Conservation (phyloP, 2,329 filamentous ascomycete genomes). For the Zasmidium cellare region DNA sequence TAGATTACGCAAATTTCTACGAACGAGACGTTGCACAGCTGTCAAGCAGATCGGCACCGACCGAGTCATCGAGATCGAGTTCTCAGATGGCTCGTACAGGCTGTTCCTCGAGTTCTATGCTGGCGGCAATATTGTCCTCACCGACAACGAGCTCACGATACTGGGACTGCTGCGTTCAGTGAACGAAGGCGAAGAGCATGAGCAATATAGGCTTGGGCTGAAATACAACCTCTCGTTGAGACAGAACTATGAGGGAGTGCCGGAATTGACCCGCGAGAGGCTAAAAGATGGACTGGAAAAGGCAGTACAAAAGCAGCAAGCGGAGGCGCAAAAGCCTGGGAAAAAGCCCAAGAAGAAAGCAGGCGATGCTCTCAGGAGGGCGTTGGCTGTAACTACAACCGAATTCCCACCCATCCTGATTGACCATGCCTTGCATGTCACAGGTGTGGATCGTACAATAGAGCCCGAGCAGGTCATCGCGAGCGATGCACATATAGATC, state of each 20-base stretch:
- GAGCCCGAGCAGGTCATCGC: constrained; percentile 70
- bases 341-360: constrained; percentile 74
- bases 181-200: constrained; percentile 76
- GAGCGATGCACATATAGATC: constrained; percentile 63
- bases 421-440: constrained; percentile 76
- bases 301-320: constrained; percentile 60
- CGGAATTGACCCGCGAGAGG: constrained; percentile 71
- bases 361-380: constrained; percentile 74
- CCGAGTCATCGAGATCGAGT: constrained; percentile 85
- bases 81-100: constrained; percentile 86
- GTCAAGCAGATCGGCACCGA: constrained; percentile 89
- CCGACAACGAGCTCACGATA: constrained; percentile 80
- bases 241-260: constrained; percentile 78
- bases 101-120: constrained; percentile 96
- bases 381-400: constrained; percentile 78
- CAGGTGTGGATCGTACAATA: constrained; percentile 66
- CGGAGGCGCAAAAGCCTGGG: constrained; percentile 47
- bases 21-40: constrained; percentile 78
- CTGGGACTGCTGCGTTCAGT: constrained; percentile 79
- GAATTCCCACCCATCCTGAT: constrained; percentile 86
- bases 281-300: constrained; percentile 68
- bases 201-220: constrained; percentile 74
- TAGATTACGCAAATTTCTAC: constrained; percentile 81
- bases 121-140: constrained; percentile 90
- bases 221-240: constrained; percentile 78